Conservation (phyloP, 2,329 filamentous ascomycete species). For the Aotearoamyces nothofagi region DNA sequence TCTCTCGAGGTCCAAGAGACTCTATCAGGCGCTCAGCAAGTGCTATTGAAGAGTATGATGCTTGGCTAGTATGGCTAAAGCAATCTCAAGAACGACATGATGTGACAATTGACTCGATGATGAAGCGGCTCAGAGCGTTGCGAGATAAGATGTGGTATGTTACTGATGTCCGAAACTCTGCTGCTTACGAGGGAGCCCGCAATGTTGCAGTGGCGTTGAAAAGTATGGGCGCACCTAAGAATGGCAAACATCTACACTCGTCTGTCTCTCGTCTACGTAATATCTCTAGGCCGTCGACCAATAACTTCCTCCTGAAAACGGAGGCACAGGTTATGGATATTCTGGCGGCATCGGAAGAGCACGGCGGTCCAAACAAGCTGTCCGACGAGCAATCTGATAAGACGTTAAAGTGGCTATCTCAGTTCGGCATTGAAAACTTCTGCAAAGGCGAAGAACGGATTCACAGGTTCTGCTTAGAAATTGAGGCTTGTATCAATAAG, state of each 20-base stretch:
- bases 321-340: conserved; percentile 80
- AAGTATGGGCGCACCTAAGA: conserved; percentile 64
- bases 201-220: conserved; percentile 80
- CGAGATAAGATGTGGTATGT: conserved; percentile 99
- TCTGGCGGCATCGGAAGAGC: conserved; percentile 65
- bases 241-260: conserved; percentile 9
- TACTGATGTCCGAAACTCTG: conserved; percentile 82
- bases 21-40: conserved; percentile 54
- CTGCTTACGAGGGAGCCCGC: conserved; percentile 71
- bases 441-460: conserved; percentile 91
- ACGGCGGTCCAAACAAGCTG: conserved; percentile 86
- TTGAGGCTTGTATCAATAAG: conserved; percentile 73
- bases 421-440: conserved; percentile 77
- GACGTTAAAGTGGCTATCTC: conserved; percentile 68
- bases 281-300: conserved; percentile 15
- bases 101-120: conserved; percentile 57
- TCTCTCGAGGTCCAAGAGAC: conserved; percentile 55
- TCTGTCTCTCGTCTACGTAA: conserved; percentile 23
- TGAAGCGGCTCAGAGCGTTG: conserved; percentile 56
- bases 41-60: conserved; percentile 64
- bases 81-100: conserved; percentile 70
- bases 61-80: conserved; percentile 72
- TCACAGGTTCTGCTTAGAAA: conserved; percentile 82
- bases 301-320: conserved; percentile 57
- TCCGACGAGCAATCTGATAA: conserved; percentile 90